Percentiles rank a stretch among this genome's conserved stretches.
These are phyloP conservation scores for Corymbia maculata DNA, from an alignment of 345 rosid species.

Conservation along the genomic window DNA sequence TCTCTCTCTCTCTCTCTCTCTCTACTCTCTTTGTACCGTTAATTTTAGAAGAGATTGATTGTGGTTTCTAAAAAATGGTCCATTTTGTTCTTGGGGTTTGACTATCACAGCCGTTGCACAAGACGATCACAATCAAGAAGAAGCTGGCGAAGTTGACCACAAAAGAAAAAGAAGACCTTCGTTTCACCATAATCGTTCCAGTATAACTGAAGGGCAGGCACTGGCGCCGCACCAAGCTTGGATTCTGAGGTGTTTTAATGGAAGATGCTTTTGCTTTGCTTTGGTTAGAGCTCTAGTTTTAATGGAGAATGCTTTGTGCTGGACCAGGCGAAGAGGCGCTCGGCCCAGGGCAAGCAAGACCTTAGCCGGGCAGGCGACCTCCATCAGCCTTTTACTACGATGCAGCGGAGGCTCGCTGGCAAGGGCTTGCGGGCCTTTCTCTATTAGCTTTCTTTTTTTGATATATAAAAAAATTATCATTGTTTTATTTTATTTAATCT, in stretches of 20 bases:
- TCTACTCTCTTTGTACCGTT: neutral
- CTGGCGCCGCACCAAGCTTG: neutral
- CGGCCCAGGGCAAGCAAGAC: neutral
- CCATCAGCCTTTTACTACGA: neutral
- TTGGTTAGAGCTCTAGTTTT: neutral
- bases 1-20: neutral
- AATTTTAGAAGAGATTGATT: neutral
- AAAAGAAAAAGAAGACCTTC: too few relatives aligned
- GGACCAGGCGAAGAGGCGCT: neutral
- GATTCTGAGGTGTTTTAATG: neutral
- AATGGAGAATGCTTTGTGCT: neutral
- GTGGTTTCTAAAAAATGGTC: neutral
- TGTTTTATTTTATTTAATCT: too few relatives aligned
- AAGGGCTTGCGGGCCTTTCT: too few relatives aligned
- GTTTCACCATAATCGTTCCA: rapidly evolving
- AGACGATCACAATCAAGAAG: too few relatives aligned
- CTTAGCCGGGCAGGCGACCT: rapidly evolving
- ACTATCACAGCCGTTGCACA: neutral
- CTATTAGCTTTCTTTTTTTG: too few relatives aligned
- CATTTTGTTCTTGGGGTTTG: neutral
- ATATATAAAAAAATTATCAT: too few relatives aligned
- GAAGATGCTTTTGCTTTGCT: neutral
- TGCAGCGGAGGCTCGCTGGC: neutral
- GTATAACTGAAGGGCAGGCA: rapidly evolving
- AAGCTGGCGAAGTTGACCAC: too few relatives aligned